Base-by-base conservation (phyloP, 768 basidiomycete species). In the Cantharellus anzutake region DNA sequence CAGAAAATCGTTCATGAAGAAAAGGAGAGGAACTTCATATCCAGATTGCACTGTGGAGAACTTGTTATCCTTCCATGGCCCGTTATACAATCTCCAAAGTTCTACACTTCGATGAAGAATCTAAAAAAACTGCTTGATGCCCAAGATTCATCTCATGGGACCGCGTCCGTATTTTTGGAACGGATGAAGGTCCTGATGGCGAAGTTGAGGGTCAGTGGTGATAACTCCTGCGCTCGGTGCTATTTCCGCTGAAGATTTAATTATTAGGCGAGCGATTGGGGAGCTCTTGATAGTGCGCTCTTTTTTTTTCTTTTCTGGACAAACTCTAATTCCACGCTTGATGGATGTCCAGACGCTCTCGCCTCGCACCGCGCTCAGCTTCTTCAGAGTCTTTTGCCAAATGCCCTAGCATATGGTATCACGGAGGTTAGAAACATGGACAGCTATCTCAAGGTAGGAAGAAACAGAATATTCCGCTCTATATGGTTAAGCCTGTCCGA, bases 151-250 rank as follows among this genome's bases (percentile, higher is more conserved):
- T 78, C 69, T 83, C 65, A 82, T n/a, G n/a, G n/a, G n/a, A n/a
- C n/a, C n/a, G n/a, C n/a, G n/a, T n/a, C n/a, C n/a, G n/a, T n/a
- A n/a, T n/a, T n/a, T n/a, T n/a, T n/a, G n/a, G n/a, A n/a, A n/a
- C n/a, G n/a, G n/a, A n/a, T n/a, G n/a, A n/a, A 82, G 66, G 78
- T 78, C 0, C 63, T 82, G 51, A 82, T 82, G 81, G 81, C 81
- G 3, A 83, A 82, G 60, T 64, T 82, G 44, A 83, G n/a, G n/a
- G n/a, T n/a, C n/a, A n/a, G n/a, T n/a, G n/a, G n/a, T n/a, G n/a
- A n/a, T n/a, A n/a, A n/a, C n/a, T n/a, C n/a, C n/a, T n/a, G n/a
- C n/a, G n/a, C n/a, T n/a, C n/a, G n/a, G n/a, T n/a, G n/a, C n/a
- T n/a, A n/a, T n/a, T n/a, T n/a, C n/a, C n/a, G n/a, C n/a, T n/a